Conservation (phyloP, 805 yeast genomes). For the Brettanomyces sp. region DNA sequence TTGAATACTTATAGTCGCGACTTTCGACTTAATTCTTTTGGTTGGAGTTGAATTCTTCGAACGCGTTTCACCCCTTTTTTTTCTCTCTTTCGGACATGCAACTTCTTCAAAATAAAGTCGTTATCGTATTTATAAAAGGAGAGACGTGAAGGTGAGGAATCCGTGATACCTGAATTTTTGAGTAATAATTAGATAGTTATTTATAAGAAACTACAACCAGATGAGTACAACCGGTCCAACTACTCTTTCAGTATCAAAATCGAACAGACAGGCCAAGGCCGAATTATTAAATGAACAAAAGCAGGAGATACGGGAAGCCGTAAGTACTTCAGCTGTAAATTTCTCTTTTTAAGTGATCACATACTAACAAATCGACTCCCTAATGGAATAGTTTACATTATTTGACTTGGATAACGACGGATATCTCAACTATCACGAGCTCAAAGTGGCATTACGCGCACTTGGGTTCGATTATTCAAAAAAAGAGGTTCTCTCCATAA, state of each 20-base stretch:
- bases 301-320: conserved; percentile 85
- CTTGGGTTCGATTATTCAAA: conserved; percentile 80
- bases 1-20: too few relatives aligned
- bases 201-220: neutral
- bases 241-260: conserved; percentile 11
- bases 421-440: conserved; percentile 80
- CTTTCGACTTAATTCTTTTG: too few relatives aligned
- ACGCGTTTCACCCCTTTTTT: too few relatives aligned
- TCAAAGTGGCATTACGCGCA: conserved; percentile 90
- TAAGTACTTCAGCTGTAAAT: conserved; percentile 16
- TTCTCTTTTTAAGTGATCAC: neutral
- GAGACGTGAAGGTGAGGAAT: conserved; percentile 1
- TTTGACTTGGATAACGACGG: conserved; percentile 94
- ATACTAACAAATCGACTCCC: neutral
- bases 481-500: conserved; percentile 63
- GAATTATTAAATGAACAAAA: conserved; percentile 80
- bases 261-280: conserved; percentile 35
- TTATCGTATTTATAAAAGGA: neutral
- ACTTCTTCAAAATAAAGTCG: neutral
- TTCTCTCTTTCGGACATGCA: too few relatives aligned
- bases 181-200: neutral
- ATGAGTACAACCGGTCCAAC: conserved; percentile 1
- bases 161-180: neutral
- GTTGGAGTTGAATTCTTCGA: too few relatives aligned
- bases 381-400: conserved; percentile 43